Conservation (phyloP, 345 rosid species). For the Stellera chamaejasme region DNA sequence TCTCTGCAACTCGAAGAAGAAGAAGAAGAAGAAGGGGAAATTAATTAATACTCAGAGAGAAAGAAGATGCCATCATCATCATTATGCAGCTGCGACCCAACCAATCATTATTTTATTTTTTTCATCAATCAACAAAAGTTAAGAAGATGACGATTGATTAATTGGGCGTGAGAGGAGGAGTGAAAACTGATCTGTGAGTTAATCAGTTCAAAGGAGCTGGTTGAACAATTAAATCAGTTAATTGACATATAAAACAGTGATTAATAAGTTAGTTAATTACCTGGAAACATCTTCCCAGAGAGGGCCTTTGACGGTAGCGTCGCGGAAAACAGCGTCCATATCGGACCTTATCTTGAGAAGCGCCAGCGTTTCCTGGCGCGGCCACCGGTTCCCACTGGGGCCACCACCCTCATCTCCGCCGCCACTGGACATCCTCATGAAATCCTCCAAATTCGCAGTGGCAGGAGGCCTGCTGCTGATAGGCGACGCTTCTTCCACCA, state of each 20-base stretch:
- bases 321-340: constrained; percentile 76
- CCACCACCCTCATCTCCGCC: constrained; percentile 26
- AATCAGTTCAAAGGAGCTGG: too few species aligned
- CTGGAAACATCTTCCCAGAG: constrained; percentile 94
- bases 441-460: constrained; percentile 39
- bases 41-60: neutral
- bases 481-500: constrained; percentile 79
- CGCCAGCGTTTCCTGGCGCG: constrained; percentile 78
- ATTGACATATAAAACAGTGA: too few species aligned
- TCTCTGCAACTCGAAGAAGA: neutral
- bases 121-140: too few species aligned
- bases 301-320: constrained; percentile 81
- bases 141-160: too few species aligned
- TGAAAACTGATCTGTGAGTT: neutral
- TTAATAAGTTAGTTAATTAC: constrained; percentile 6
- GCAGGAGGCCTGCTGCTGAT: constrained; percentile 90
- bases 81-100: constrained; percentile 1
- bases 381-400: constrained; percentile 76
- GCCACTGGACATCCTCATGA: constrained; percentile 40
- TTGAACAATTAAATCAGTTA: too few species aligned
- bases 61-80: neutral
- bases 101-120: neutral
- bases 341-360: constrained; percentile 84
- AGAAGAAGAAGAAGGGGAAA: neutral
- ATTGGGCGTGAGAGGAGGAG: neutral